These are phyloP conservation scores for Cystoderma amianthinum DNA, from an alignment of 768 basidiomycete genomes.

Conservation along the genomic window DNA sequence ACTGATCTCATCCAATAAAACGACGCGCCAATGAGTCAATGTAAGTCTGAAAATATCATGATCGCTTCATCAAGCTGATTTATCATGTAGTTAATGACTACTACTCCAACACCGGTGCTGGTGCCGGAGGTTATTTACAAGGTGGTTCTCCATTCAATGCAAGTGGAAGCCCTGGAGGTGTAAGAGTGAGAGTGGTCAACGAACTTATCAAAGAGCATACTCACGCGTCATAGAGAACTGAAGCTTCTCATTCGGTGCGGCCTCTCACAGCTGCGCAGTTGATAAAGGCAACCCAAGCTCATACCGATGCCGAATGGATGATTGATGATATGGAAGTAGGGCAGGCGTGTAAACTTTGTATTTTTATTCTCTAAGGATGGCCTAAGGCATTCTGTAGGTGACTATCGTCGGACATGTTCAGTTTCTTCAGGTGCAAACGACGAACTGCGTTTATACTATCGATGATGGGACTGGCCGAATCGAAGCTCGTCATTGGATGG, in stretches of 20 bases:
- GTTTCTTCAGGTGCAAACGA: constrained; percentile 62
- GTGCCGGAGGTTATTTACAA: constrained; percentile 52
- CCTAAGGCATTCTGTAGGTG: constrained; percentile 36
- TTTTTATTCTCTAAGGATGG: constrained; percentile 1
- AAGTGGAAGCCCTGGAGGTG: constrained; percentile 55
- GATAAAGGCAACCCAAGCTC: constrained; percentile 67
- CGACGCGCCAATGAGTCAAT: constrained; percentile 32
- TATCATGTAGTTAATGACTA: constrained; percentile 9
- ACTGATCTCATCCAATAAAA: constrained; percentile 1
- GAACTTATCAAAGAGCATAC: too few species aligned
- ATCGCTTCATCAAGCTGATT: too few species aligned
- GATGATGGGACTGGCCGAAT: constrained; percentile 23
- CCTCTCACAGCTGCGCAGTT: constrained; percentile 39
- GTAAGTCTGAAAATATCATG: too few species aligned
- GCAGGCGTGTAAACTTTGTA: constrained; percentile 41
- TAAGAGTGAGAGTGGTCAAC: constrained; percentile 22
- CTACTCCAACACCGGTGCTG: constrained; percentile 35
- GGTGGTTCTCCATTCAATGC: constrained; percentile 55
- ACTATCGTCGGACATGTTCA: constrained; percentile 71
- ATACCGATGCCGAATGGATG: constrained; percentile 84
- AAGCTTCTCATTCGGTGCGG: constrained; percentile 3
- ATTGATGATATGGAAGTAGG: constrained; percentile 78
- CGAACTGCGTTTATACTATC: constrained; percentile 51
- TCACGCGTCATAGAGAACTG: constrained; percentile 6
- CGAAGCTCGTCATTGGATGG: constrained; percentile 81